Evolutionary conservation across 1,284 basidiomycete genomes (phyloP).

Genomic region (Ceratobasidium sp.): DNA sequence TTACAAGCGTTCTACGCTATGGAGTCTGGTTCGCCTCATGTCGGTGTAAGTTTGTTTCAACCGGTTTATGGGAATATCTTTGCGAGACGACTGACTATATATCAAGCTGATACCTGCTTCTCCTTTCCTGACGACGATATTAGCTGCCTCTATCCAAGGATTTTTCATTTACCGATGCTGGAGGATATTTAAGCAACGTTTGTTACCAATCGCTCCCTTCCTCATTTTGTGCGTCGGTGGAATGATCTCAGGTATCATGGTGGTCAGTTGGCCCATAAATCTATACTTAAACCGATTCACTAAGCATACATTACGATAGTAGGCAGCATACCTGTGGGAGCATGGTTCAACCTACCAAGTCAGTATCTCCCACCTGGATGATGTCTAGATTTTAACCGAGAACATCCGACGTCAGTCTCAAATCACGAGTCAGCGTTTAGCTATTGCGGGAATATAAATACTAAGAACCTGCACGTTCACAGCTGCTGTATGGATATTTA

Average conservation of each 20-base stretch:
- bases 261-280: not conserved
- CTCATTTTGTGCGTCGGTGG: not conserved
- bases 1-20: not conserved
- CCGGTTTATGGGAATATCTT: not conserved
- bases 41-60: not conserved
- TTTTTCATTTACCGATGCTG: conserved; percentile 38
- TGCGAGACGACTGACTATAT: not conserved
- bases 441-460: not conserved
- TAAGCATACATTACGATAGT: no score
- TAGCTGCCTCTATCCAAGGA: conserved; percentile 21
- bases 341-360: no score
- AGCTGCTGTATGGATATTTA: conserved; percentile 28
- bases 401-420: not conserved
- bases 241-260: not conserved
- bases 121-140: not conserved
- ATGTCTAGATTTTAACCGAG: not conserved
- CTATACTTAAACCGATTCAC: not conserved
- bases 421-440: not conserved
- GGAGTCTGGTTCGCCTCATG: not conserved
- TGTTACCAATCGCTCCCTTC: conserved; percentile 13
- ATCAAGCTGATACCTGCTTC: not conserved
- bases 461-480: not conserved
- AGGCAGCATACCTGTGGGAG: no score
- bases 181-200: conserved; percentile 21
- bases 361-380: not conserved